Evolutionary conservation across 148 eudicot species (phyloP), one percentile per base, ranked within the genome.

Genomic region (Vaccinium macrocarpon): DNA sequence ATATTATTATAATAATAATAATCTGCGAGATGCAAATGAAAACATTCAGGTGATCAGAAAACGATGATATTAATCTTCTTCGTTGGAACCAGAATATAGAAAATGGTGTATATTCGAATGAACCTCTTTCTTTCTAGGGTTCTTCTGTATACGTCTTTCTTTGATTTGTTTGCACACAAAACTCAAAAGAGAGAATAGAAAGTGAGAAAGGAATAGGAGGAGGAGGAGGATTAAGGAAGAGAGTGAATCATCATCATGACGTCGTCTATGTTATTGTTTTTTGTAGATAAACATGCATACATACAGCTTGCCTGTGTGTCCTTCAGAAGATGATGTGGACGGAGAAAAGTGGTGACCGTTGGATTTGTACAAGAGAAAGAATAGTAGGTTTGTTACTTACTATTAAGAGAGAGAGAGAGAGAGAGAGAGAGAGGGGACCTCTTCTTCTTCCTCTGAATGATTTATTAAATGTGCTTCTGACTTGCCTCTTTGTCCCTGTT

Each of bases 11-110:
- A n/a, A 62, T n/a, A 8, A 62, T 25, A 3, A 62, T 82, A 62
- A 82, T 35, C 84, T 82, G 84, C 80, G 27, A 81, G 77, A 81
- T 66, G 73, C 57, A 46, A 56, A 75, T 80, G 80, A 79, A 25
- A 70, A 74, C 64, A 42, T 42, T 6, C 46, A 32, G 4, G 61
- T 15, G 50, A 84, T 29, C 29, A 72, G 48, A 21, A 57, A 48
- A n/a, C 29, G 6, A 62, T 42, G 46, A 42, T 5, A 42, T 5
- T 4, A 42, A 4, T 42, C 5, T 4, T 42, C 46, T 42, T 42
- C 5, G 46, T 42, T 42, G 5, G 46, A 42, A 0, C 6, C 46
- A 42, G 46, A 6, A 42, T 42, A 42, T 6, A 42, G 46, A 42
- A 42, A 42, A 42, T 5, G 46, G 6, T 42, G 46, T 0, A 38